Base-by-base conservation (phyloP, 352 stramenopile genomes). In the Phytophthora cryptogea region DNA sequence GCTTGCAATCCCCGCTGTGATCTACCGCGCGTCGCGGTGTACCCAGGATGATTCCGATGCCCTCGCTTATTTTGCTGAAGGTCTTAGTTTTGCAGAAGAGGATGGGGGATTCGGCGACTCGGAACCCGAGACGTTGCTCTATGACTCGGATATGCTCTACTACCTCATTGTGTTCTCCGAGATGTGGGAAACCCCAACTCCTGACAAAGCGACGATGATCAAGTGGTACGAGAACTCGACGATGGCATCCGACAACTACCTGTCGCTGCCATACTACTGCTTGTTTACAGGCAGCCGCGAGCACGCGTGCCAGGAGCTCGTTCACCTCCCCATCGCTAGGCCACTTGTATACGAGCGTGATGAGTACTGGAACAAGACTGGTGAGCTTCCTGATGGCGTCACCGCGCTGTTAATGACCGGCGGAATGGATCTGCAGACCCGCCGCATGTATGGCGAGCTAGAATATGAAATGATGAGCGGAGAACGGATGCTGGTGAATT, bases 131-230 rank as follows among this genome's bases (percentile, higher is more conserved):
- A 76, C 63, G 17, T 27, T 87, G 35, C 52, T 89, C 39, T 89
- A 73, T 55, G 71, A 80, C 48, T 89, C 80, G 30, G 77, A 88
- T 48, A 86, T 89, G 77, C 69, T 90, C 17, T 90, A 90, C 58
- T 83, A 88, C 31, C 50, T 90, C n/a, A 81, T 90, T 49, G 81
- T 90, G 37, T 90, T 89, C 54, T 89, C 79, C 1, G 81, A 90
- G 46, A 87, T 90, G 78, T 89, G 80, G 82, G 72, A 85, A 53
- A 60, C 57, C 27, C 80, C 80, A 27, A 83, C 74, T 13, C 82
- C 80, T 0, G 57, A 79, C 50, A 82, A 84, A 42, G 68, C 54
- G 14, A 83, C 78, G 42, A 61, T 91, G 14, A 41, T 88, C 13
- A 39, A 59, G 5, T 88, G 71, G 74, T 91, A 88, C 56, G 80